Evolutionary conservation across 768 basidiomycete genomes (phyloP), one percentile per base, ranked within the genome.

Genomic region (Coprinellus micaceus): DNA sequence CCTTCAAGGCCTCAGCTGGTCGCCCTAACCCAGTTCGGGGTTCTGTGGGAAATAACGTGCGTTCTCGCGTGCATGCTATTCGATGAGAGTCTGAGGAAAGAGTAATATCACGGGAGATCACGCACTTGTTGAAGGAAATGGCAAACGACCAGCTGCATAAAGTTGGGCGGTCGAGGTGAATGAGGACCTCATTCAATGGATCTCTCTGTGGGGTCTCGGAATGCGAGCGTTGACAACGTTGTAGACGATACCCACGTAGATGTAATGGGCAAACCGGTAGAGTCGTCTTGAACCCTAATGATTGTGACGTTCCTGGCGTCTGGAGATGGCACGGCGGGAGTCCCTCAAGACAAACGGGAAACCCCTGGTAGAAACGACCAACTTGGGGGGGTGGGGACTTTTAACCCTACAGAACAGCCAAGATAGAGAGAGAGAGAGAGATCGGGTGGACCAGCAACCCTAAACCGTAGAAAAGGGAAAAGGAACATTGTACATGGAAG

Each of bases 91-190:
- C 17, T 52, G 46, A 26, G 26, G 26, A 6, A 46, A 5, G 13
- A 22, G 15, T n/a, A 41, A 33, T 33, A n/a, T n/a, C n/a, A n/a
- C 10, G 7, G 19, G 6, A 7, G 15, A 43, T 43, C 1, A 69
- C 74, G 25, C 51, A 78, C 81, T 75, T 58, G 33, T 82, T 82
- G 0, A 75, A 71, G 0, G 66, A 73, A n/a, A 52, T 82, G 81
- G 0, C 80, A 73, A 1, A 83, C 57, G 11, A 83, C 70, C 1
- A 83, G 64, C 44, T 83, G 81, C 0, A 83, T 53, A 1, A 83
- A 61, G 36, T 79, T 83, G 0, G 73, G 70, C 0, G 80, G 69
- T 24, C 69, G 28, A 50, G 61, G 19, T n/a, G 70, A 62, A 33
- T 26, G 9, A 71, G 63, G 2, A 72, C 57, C n/a, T 60, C 60